These are phyloP conservation scores for Hypericum androsaemum DNA, from an alignment of 345 rosid species.

Conservation along the genomic window DNA sequence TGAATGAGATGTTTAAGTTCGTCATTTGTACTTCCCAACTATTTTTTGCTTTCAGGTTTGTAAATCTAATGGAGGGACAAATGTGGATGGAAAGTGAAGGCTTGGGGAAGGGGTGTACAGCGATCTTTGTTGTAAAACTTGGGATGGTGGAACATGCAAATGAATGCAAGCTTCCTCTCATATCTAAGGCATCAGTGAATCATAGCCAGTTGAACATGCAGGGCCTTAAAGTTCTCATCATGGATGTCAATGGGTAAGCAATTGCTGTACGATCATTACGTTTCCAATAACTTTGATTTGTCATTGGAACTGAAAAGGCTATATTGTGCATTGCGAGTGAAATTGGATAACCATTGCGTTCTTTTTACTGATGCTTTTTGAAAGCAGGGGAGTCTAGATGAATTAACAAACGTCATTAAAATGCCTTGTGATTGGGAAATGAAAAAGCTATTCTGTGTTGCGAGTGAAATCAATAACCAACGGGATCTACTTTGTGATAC, in stretches of 20 bases:
- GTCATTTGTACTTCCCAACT: too few species aligned
- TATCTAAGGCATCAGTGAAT: constrained; percentile 32
- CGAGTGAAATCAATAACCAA: too few species aligned
- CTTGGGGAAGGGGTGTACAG: constrained; percentile 85
- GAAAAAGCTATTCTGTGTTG: too few species aligned
- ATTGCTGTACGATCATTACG: constrained; percentile 5
- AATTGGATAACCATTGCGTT: too few species aligned
- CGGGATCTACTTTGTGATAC: too few species aligned
- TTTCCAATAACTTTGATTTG: background rate
- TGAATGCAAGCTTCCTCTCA: constrained; percentile 39
- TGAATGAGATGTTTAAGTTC: too few species aligned
- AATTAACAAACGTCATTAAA: too few species aligned
- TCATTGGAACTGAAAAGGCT: too few species aligned
- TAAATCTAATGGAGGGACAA: constrained; percentile 92
- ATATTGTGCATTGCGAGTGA: too few species aligned
- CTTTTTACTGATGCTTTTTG: too few species aligned
- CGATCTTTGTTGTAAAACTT: constrained; percentile 71
- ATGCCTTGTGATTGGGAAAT: too few species aligned
- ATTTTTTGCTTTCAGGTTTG: constrained; percentile 50
- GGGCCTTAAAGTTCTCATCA: constrained; percentile 88
- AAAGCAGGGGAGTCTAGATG: too few species aligned
- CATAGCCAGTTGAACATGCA: constrained; percentile 45
- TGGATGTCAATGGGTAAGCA: constrained; percentile 88
- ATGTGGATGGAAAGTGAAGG: constrained; percentile 98
- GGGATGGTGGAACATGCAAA: constrained; percentile 43